Evolutionary conservation across 176 grass and related monocot species (phyloP).

Genomic region (Coix lacrymajobi): DNA sequence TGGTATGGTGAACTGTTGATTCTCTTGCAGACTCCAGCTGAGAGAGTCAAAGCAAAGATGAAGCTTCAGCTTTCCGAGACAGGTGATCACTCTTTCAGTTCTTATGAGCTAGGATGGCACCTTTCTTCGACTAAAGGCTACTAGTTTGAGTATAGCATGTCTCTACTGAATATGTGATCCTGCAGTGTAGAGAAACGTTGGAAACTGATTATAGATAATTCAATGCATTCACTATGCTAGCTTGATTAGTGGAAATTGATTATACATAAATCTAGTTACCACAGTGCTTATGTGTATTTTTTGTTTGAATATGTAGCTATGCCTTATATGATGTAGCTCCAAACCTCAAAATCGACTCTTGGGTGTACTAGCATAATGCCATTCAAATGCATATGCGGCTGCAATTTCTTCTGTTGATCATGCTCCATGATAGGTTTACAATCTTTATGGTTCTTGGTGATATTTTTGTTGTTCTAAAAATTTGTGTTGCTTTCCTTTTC

Average conservation of each 20-base stretch:
- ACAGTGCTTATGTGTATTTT: not conserved
- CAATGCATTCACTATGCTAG: not conserved
- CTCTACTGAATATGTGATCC: not conserved
- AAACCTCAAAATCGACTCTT: slow-evolving; percentile 5
- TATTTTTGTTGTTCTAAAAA: slow-evolving; percentile 3
- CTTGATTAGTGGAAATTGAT: not conserved
- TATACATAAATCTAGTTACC: not conserved
- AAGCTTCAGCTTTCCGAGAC: slow-evolving; percentile 93
- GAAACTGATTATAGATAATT: not conserved
- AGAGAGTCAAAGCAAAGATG: slow-evolving; percentile 95
- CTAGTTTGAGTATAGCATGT: not conserved
- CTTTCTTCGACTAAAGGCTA: not conserved
- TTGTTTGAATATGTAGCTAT: not conserved
- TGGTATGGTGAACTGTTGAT: not conserved
- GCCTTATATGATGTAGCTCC: not conserved
- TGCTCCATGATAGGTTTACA: not conserved
- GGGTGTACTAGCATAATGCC: not conserved
- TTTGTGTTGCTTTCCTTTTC: not conserved
- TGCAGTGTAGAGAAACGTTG: not conserved
- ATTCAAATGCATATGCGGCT: not conserved
- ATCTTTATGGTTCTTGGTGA: not conserved
- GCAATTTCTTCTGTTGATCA: not conserved
- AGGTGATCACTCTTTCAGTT: slow-evolving; percentile 31
- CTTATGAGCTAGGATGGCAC: not conserved
- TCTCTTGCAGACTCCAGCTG: slow-evolving; percentile 71